Percentiles rank a stretch among this genome's conserved stretches.
phyloP scores from a whole-genome alignment of 1,284 basidiomycete genomes.

The Malassezia vespertilionis region DNA sequence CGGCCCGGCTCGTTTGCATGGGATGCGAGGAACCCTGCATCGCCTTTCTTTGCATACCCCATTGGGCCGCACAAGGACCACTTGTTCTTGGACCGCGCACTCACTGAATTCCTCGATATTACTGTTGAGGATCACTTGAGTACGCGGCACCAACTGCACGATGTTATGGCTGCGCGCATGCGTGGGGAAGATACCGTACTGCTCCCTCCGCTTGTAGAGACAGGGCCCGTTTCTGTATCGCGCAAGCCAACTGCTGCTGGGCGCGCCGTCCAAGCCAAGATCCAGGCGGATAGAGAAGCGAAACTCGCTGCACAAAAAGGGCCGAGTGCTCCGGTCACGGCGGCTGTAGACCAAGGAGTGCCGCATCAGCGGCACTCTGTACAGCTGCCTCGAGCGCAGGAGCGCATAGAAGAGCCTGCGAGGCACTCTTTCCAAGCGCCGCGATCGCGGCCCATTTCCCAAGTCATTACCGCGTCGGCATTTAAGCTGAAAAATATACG shows the following conservation, averaged over 20 bases:
- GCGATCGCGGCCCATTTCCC: neutral
- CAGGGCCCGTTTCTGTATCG: neutral
- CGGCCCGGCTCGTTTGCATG: constrained; percentile 32
- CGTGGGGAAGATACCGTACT: constrained; percentile 41
- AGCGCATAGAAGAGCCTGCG: too few relatives aligned
- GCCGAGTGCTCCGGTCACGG: too few relatives aligned
- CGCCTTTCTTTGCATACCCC: constrained; percentile 46
- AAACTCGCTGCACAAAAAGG: neutral
- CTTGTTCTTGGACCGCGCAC: constrained; percentile 77
- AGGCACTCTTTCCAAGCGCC: too few relatives aligned
- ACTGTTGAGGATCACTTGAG: constrained; percentile 55
- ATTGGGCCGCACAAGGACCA: constrained; percentile 51
- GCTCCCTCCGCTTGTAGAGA: constrained; percentile 32
- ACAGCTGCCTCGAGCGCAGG: neutral
- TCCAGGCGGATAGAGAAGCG: constrained; percentile 1
- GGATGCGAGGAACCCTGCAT: constrained; percentile 50
- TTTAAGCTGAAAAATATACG: too few relatives aligned
- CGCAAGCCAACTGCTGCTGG: constrained; percentile 17
- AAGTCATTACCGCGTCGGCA: neutral
- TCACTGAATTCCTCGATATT: constrained; percentile 66
- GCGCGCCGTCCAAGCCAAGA: neutral
- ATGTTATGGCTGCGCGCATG: constrained; percentile 45
- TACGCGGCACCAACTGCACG: constrained; percentile 32
- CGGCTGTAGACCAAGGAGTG: too few relatives aligned
- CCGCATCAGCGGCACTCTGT: neutral